Evolutionary conservation across 2,329 filamentous ascomycete species (phyloP).

Genomic region (Pyricularia grisea): DNA sequence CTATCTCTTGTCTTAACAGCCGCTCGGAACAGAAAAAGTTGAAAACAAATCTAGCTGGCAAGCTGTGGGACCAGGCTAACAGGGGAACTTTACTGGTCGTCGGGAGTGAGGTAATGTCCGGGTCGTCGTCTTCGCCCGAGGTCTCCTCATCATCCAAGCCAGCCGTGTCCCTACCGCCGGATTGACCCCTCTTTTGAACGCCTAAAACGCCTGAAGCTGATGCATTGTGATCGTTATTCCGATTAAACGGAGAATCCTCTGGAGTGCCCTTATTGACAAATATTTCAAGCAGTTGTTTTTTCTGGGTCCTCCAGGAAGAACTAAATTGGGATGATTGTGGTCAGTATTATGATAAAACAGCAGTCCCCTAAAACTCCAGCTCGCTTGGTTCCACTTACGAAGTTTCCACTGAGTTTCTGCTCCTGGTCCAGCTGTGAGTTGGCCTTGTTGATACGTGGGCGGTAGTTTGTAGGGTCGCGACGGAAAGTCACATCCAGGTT

Average conservation of each 20-base stretch:
- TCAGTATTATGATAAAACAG: neutral
- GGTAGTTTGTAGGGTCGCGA: conserved; percentile 90
- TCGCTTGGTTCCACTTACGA: conserved; percentile 46
- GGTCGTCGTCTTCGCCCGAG: conserved; percentile 54
- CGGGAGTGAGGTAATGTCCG: conserved; percentile 52
- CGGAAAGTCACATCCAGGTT: conserved; percentile 98
- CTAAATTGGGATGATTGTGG: conserved; percentile 27
- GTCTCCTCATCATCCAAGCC: conserved; percentile 32
- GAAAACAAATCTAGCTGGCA: conserved; percentile 11
- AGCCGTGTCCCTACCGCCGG: conserved; percentile 20
- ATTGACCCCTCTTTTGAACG: conserved; percentile 14
- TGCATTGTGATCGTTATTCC: conserved; percentile 25
- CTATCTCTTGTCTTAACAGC: neutral
- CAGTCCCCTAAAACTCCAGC: neutral
- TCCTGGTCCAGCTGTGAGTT: conserved; percentile 95
- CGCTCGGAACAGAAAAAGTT: neutral
- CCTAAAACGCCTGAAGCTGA: conserved; percentile 39
- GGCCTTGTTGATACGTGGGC: conserved; percentile 96
- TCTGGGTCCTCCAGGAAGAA: conserved; percentile 86
- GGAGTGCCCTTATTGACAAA: conserved; percentile 39
- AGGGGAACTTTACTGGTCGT: conserved; percentile 49
- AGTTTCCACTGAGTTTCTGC: conserved; percentile 90
- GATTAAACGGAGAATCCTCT: conserved; percentile 19
- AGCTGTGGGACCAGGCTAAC: conserved; percentile 48
- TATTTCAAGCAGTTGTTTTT: conserved; percentile 46